Evolutionary conservation across 306 rosid genomes (phyloP).

Genomic region (Senna tora): DNA sequence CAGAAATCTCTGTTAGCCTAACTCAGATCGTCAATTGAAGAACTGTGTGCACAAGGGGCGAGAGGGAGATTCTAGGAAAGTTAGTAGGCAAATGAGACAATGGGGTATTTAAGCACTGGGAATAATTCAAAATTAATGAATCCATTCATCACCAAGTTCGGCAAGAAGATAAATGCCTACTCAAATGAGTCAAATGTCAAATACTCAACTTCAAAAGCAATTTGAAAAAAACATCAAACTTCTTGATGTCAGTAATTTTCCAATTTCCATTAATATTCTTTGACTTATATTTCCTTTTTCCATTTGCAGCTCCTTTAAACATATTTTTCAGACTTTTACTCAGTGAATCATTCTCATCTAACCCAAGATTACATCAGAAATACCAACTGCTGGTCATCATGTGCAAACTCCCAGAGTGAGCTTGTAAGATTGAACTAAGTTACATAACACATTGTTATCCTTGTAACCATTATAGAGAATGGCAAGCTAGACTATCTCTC

Average conservation of each 20-base stretch:
- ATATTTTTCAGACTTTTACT: not conserved
- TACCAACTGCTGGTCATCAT: not conserved
- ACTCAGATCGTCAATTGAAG: slow-evolving; percentile 11
- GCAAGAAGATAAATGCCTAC: not conserved
- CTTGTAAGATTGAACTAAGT: not conserved
- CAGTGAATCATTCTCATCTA: not conserved
- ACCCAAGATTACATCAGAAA: not conserved
- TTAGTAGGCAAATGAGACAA: not conserved
- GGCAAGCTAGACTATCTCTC: not conserved
- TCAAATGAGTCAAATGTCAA: not conserved
- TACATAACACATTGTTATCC: not conserved
- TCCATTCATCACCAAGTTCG: slow-evolving; percentile 7
- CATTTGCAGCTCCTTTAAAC: not conserved
- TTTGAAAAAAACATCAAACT: not conserved
- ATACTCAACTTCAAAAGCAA: not conserved
- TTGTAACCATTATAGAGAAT: not conserved
- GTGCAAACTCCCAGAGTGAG: not conserved
- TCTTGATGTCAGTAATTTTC: not conserved
- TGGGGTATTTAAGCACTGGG: not conserved
- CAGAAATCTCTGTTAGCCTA: slow-evolving; percentile 1
- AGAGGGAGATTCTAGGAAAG: not conserved
- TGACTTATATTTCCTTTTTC: not conserved
- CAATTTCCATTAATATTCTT: not conserved
- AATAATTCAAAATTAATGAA: not conserved
- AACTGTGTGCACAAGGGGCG: not conserved